Evolutionary conservation across 108 stramenopile species (phyloP), one percentile per base, ranked within the genome.

Genomic region (Cyclotella kingstonii): DNA sequence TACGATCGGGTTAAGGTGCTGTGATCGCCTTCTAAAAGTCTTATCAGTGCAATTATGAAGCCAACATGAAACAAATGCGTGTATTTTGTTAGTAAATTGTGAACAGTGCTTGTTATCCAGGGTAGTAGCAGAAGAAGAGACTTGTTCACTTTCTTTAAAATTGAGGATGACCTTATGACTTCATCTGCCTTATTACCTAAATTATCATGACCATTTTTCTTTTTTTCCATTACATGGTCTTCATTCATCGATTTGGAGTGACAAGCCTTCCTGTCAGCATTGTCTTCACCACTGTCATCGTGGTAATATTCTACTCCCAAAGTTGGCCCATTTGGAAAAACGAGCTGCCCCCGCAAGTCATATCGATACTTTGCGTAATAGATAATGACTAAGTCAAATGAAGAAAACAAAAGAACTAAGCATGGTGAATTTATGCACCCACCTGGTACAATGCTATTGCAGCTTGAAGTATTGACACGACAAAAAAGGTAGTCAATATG

Each of bases 31-130:
- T 76, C 76, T 40, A 85, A 63, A 15, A 81, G 45, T 15, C 63
- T 41, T 22, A 55, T 68, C 21, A 84, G 26, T 23, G 67, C 51
- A 2, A 82, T 39, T 23, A 85, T 80, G 44, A 82, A 70, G 10
- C 73, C 79, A 39, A 85, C 63, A 30, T 85, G 81, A 38, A 85
- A 70, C 17, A 82, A 44, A 57, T 85, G 84, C 1, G 72, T 68
- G 36, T 77, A 71, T 49, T 62, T 60, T 54, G 48, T 66, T 33
- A 78, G 51, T 15, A 82, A 17, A 54, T 68, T 65, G 36, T 68
- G 66, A 28, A 82, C 17, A 31, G 73, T 69, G 54, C 66, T 54
- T 12, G 60, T 58, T 6, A 76, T 61, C 67, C 67, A 80, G 12
- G 84, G 84, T 17, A 85, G 18, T 40, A 85, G 50, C 7, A 85